A percentile compares a stretch with the other conserved stretches of the same genome.
Evolutionary conservation across 2,329 filamentous ascomycete genomes (phyloP).

Genomic region (Lecanicillium sp.): DNA sequence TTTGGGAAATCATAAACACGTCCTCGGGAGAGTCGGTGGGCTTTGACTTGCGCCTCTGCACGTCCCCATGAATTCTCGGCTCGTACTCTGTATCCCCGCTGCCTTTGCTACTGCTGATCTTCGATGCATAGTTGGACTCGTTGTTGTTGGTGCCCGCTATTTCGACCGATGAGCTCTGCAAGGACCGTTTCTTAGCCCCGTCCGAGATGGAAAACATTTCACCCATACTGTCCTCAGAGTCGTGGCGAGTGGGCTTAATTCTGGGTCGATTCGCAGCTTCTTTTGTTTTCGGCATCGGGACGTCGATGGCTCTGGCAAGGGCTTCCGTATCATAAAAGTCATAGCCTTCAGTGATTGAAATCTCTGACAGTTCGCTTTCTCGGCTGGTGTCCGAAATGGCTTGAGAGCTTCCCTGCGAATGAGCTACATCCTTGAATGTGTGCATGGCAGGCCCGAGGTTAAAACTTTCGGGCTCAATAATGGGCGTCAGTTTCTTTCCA

Average conservation of each 20-base stretch:
- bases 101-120: constrained; percentile 9
- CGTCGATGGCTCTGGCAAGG: constrained; percentile 46
- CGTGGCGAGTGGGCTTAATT: constrained; percentile 35
- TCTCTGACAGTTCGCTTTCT: constrained; percentile 40
- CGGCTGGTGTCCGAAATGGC: constrained; percentile 47
- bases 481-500: constrained; percentile 39
- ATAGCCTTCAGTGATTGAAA: constrained; percentile 55
- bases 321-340: constrained; percentile 61
- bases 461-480: constrained; percentile 46
- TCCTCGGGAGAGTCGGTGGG: constrained; percentile 31
- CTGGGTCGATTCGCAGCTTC: constrained; percentile 19
- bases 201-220: constrained; percentile 56
- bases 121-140: constrained; percentile 16
- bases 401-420: constrained; percentile 43
- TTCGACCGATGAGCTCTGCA: constrained; percentile 2
- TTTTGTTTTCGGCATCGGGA: constrained; percentile 38
- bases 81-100: constrained; percentile 9
- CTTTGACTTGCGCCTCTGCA: constrained; percentile 1
- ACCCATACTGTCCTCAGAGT: constrained; percentile 53
- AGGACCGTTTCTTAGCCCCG: constrained; percentile 25
- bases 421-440: constrained; percentile 29
- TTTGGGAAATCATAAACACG: constrained; percentile 41
- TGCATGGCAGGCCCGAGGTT: constrained; percentile 43
- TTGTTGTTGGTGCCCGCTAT: not conserved
- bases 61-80: constrained; percentile 8